A percentile compares a stretch with the other conserved stretches of the same genome.
phyloP scores from a whole-genome alignment of 495 filamentous ascomycete genomes.

The Aspergillus nidulans region DNA sequence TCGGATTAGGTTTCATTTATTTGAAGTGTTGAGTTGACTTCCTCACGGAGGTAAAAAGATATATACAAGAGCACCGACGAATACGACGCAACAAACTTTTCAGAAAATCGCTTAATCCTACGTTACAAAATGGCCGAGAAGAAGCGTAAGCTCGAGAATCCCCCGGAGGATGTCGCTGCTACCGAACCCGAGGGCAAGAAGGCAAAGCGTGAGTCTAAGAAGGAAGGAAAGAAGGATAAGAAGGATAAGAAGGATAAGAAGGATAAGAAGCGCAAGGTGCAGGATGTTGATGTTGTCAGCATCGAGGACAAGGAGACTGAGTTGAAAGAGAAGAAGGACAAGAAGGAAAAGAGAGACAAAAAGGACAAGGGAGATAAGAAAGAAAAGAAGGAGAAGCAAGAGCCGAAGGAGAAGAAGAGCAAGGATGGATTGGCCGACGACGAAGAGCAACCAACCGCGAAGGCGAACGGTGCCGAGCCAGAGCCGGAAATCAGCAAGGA shows the following conservation, averaged over 20 bases:
- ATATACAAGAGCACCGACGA: background rate
- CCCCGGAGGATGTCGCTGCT: slow-evolving; percentile 1
- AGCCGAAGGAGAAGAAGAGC: slow-evolving; percentile 12
- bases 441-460: background rate
- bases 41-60: background rate
- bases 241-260: slow-evolving; percentile 9
- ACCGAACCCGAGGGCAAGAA: slow-evolving; percentile 37
- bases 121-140: slow-evolving; percentile 40
- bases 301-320: slow-evolving; percentile 1
- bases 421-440: background rate
- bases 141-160: slow-evolving; percentile 42
- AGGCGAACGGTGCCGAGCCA: slow-evolving; percentile 1
- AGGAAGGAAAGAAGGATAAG: slow-evolving; percentile 12
- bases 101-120: background rate
- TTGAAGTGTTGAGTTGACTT: background rate
- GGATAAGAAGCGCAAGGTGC: slow-evolving; percentile 8
- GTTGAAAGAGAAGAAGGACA: slow-evolving; percentile 7
- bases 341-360: slow-evolving; percentile 7
- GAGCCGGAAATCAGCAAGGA: background rate
- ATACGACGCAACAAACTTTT: background rate
- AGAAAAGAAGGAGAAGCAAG: slow-evolving; percentile 17
- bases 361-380: slow-evolving; percentile 19
- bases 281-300: slow-evolving; percentile 11
- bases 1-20: background rate
- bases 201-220: slow-evolving; percentile 30